Conservation (phyloP, 1,139 yeast species). For the Geotrichum carabidarum region DNA sequence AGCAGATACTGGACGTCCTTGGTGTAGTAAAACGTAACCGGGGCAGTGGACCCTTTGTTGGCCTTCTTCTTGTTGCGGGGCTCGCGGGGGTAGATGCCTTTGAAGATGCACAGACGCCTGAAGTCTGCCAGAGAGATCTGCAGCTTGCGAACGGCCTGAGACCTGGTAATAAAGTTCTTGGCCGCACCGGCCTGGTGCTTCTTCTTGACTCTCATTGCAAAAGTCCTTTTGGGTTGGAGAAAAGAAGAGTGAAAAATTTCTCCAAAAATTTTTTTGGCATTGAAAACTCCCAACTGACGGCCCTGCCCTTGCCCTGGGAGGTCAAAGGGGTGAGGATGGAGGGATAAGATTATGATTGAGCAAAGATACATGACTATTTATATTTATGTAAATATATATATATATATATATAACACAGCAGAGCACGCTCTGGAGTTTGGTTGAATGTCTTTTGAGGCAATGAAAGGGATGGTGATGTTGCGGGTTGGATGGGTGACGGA, state of each 20-base stretch:
- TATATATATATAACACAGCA: no score
- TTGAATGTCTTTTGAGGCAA: no score
- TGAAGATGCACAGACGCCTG: slow-evolving; percentile 94
- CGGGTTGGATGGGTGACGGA: no score
- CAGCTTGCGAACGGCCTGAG: slow-evolving; percentile 88
- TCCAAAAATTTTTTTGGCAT: background rate
- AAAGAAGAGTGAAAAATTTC: background rate
- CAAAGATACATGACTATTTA: no score
- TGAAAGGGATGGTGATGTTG: no score
- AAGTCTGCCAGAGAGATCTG: slow-evolving; percentile 97
- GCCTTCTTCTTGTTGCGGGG: slow-evolving; percentile 96
- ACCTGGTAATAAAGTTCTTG: slow-evolving; percentile 85
- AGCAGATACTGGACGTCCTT: slow-evolving; percentile 91
- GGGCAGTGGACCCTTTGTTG: slow-evolving; percentile 93
- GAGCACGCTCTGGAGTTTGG: no score
- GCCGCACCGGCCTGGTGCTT: slow-evolving; percentile 87
- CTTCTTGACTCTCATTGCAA: slow-evolving; percentile 55
- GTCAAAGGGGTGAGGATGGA: no score
- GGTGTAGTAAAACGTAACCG: slow-evolving; percentile 86
- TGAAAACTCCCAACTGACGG: background rate
- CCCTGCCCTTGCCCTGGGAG: background rate
- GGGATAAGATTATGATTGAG: no score
- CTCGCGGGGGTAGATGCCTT: slow-evolving; percentile 87
- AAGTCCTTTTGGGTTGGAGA: background rate
- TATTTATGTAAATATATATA: no score